A percentile compares a stretch with the other conserved stretches of the same genome.
These are phyloP conservation scores for Rhodomyrtus psidioides DNA, from an alignment of 441 rosid genomes.

Conservation along the genomic window DNA sequence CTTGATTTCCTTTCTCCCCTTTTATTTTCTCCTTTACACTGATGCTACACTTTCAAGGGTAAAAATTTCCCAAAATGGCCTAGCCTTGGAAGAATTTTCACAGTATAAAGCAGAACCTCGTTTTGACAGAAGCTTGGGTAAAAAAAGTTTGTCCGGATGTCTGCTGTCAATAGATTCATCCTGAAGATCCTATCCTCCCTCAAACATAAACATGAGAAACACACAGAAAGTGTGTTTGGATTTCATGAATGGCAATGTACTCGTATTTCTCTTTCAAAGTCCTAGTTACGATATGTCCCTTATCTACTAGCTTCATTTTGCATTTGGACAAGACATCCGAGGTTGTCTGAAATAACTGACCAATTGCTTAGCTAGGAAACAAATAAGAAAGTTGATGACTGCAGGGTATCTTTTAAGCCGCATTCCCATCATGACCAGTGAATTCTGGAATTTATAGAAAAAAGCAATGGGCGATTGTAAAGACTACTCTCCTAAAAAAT, in stretches of 20 bases:
- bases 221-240: background rate
- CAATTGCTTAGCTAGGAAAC: background rate
- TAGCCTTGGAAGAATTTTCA: background rate
- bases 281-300: background rate
- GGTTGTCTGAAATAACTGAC: background rate
- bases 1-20: background rate
- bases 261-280: background rate
- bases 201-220: background rate
- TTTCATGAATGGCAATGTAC: background rate
- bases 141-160: background rate
- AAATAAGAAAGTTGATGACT: background rate
- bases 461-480: background rate
- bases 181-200: background rate
- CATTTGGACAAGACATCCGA: background rate
- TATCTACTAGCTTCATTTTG: background rate
- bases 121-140: background rate
- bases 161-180: background rate
- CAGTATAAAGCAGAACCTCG: background rate
- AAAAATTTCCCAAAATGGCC: background rate
- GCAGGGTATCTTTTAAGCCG: background rate
- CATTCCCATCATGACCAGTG: background rate
- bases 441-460: background rate
- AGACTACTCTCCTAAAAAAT: background rate
- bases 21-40: background rate
- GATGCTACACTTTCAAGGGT: background rate